Evolutionary conservation across 257 asterid genomes (phyloP).

Genomic region (Nemophila menziesii): DNA sequence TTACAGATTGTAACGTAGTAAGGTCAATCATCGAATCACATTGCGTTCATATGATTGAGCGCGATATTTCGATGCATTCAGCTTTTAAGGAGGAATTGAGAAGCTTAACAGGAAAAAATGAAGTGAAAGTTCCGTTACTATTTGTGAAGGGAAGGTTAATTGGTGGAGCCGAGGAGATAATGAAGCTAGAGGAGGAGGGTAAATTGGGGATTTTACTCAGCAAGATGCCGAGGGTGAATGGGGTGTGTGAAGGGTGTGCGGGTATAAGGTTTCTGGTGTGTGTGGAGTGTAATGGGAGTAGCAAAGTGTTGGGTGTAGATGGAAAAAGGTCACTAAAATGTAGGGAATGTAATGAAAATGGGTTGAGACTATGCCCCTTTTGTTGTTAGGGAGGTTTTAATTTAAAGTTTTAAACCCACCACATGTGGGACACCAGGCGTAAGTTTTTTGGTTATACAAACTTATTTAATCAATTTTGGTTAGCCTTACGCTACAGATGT

Average conservation of each 20-base stretch:
- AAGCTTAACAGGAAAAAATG: constrained; percentile 39
- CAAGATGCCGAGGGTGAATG: constrained; percentile 46
- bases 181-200: constrained; percentile 79
- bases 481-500: no score
- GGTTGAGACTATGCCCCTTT: constrained; percentile 73
- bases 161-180: constrained; percentile 77
- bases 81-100: constrained; percentile 70
- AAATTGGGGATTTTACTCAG: constrained; percentile 38
- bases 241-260: constrained; percentile 47
- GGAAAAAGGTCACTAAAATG: constrained; percentile 59
- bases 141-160: constrained; percentile 79
- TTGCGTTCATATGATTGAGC: constrained; percentile 37
- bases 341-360: constrained; percentile 80
- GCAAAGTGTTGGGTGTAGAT: constrained; percentile 53
- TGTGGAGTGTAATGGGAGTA: constrained; percentile 62
- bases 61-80: constrained; percentile 77
- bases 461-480: no score
- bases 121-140: constrained; percentile 60
- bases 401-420: no score
- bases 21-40: constrained; percentile 57
- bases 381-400: no score
- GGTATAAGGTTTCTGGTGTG: constrained; percentile 84
- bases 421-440: no score
- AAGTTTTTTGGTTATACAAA: no score
- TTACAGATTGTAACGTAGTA: constrained; percentile 68